phyloP scores from a whole-genome alignment of 768 basidiomycete genomes.

The Rhizopogon roseolus region DNA sequence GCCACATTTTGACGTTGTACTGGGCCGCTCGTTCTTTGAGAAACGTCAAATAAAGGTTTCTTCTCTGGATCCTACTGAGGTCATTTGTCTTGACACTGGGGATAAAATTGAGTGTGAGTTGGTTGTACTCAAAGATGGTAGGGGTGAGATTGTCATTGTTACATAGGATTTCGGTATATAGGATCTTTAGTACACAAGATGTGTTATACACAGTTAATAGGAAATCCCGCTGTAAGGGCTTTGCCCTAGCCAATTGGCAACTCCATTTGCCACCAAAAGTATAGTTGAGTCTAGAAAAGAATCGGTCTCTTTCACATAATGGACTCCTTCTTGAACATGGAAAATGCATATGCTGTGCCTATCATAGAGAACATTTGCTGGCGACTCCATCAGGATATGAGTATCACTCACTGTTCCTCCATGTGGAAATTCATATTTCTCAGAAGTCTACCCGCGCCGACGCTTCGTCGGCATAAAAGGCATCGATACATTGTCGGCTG shows the following conservation, averaged over 20 bases:
- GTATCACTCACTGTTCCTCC: conserved; percentile 1
- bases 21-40: conserved; percentile 84
- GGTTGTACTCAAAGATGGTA: conserved; percentile 87
- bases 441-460: background rate
- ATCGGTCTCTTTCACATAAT: conserved; percentile 1
- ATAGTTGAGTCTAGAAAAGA: background rate
- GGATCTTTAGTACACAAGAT: background rate
- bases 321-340: background rate
- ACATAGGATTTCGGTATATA: conserved; percentile 39
- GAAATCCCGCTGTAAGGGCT: background rate
- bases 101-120: conserved; percentile 91
- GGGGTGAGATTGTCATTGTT: conserved; percentile 86
- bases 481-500: background rate
- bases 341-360: background rate
- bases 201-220: background rate
- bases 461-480: background rate
- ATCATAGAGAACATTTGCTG: background rate
- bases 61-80: conserved; percentile 79
- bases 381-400: background rate
- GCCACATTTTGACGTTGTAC: conserved; percentile 91
- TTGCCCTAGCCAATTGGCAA: background rate
- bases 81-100: conserved; percentile 88
- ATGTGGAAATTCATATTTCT: background rate
- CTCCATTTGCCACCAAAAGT: background rate
- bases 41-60: conserved; percentile 79